Evolutionary conservation across 306 rosid species (phyloP).

Genomic region (Sicyos edulis): DNA sequence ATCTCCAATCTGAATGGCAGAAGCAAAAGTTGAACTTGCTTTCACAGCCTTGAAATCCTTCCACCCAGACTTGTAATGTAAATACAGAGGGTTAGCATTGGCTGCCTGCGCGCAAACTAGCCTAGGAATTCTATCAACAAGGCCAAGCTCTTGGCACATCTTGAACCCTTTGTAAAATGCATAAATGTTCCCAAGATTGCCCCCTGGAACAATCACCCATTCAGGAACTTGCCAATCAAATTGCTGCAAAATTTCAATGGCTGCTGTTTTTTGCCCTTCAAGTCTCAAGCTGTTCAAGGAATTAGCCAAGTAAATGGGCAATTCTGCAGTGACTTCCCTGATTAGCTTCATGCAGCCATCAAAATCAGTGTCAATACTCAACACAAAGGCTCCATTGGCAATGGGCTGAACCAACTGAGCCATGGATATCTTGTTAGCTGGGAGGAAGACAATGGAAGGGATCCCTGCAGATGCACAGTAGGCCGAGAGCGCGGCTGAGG

Average conservation of each 20-base stretch:
- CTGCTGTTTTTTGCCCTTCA: conserved; percentile 87
- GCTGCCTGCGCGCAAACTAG: conserved; percentile 81
- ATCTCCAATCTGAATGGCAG: conserved; percentile 85
- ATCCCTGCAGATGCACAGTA: conserved; percentile 74
- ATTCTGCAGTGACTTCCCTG: conserved; percentile 58
- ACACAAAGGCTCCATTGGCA: conserved; percentile 61
- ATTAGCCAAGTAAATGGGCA: conserved; percentile 75
- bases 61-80: conserved; percentile 61
- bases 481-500: conserved; percentile 74
- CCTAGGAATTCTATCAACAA: conserved; percentile 58
- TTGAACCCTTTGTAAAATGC: conserved; percentile 83
- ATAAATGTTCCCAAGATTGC: conserved; percentile 69
- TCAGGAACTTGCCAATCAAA: conserved; percentile 83
- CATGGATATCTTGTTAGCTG: conserved; percentile 68
- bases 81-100: conserved; percentile 68
- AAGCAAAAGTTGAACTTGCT: conserved; percentile 58
- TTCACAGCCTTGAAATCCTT: conserved; percentile 56
- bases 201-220: conserved; percentile 84
- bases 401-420: conserved; percentile 80
- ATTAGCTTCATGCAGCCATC: conserved; percentile 85
- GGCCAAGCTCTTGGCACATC: conserved; percentile 74
- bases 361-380: conserved; percentile 71
- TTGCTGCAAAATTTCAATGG: conserved; percentile 75
- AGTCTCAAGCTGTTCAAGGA: conserved; percentile 65
- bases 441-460: conserved; percentile 78